phyloP scores from a whole-genome alignment of 169 alveolate species.

The Plasmodium cynomolgi region DNA sequence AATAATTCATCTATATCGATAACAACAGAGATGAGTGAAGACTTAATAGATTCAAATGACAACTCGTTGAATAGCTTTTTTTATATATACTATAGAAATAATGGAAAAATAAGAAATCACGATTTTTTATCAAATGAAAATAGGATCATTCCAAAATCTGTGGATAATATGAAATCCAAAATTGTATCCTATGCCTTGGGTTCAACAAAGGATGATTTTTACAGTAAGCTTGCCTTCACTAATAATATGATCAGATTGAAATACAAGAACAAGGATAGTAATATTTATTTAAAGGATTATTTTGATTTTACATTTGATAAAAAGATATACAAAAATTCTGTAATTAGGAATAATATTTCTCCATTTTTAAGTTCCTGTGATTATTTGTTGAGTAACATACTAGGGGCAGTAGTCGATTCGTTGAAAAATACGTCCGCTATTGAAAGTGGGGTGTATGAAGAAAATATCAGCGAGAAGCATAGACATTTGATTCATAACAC shows the following conservation, averaged over 20 bases:
- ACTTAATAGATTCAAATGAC: not conserved
- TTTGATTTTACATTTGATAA: conserved; percentile 75
- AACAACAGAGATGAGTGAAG: conserved; percentile 55
- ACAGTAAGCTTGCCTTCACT: conserved; percentile 59
- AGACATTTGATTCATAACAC: conserved; percentile 56
- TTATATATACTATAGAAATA: conserved; percentile 51
- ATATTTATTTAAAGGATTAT: conserved; percentile 29
- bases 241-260: conserved; percentile 67
- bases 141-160: conserved; percentile 25
- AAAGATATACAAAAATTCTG: conserved; percentile 8
- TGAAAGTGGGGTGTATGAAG: conserved; percentile 35
- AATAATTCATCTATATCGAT: conserved; percentile 62
- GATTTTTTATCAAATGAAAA: conserved; percentile 47
- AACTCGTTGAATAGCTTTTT: conserved; percentile 31
- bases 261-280: conserved; percentile 38
- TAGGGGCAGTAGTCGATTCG: conserved; percentile 57
- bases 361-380: conserved; percentile 67
- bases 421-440: conserved; percentile 3
- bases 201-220: conserved; percentile 64
- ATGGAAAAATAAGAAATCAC: not conserved
- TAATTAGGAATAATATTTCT: conserved; percentile 31
- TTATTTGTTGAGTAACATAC: conserved; percentile 58
- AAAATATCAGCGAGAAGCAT: conserved; percentile 10
- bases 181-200: conserved; percentile 71
- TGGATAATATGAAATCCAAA: conserved; percentile 50